Conservation (phyloP, 2,329 filamentous ascomycete species). For the Plectosphaerella sp. region DNA sequence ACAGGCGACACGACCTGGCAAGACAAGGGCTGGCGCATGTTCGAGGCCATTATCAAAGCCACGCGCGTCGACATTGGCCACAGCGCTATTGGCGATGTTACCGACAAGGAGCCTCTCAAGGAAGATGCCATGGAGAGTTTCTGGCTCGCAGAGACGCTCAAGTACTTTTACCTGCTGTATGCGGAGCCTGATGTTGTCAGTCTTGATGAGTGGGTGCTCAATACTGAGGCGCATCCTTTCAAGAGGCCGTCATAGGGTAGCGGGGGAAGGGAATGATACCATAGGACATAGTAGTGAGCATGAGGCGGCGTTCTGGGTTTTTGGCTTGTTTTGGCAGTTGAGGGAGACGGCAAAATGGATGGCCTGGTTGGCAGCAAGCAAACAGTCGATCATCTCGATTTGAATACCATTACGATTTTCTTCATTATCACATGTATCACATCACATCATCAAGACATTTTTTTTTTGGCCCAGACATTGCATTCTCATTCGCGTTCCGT, state of each 20-base stretch:
- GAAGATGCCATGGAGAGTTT: slow-evolving; percentile 78
- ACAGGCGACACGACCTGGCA: slow-evolving; percentile 72
- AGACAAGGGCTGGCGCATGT: slow-evolving; percentile 86
- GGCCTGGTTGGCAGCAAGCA: too few relatives aligned
- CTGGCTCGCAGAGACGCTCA: slow-evolving; percentile 86
- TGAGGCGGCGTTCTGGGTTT: background rate
- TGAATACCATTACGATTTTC: too few relatives aligned
- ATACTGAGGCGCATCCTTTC: slow-evolving; percentile 60
- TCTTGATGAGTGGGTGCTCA: slow-evolving; percentile 65
- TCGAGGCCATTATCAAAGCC: slow-evolving; percentile 61
- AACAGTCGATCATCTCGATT: too few relatives aligned
- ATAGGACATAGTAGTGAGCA: background rate
- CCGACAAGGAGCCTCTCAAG: slow-evolving; percentile 32
- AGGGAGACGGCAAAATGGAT: too few relatives aligned
- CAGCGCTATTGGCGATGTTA: slow-evolving; percentile 65
- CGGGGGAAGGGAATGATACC: background rate
- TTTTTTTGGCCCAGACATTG: too few relatives aligned
- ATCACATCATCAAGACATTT: too few relatives aligned
- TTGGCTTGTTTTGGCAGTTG: background rate
- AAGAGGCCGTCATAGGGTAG: slow-evolving; percentile 31
- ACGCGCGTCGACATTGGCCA: slow-evolving; percentile 65
- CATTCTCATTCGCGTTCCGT: background rate
- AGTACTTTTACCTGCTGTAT: slow-evolving; percentile 87
- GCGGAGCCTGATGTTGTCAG: slow-evolving; percentile 61
- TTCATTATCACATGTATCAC: too few relatives aligned